Evolutionary conservation across 345 rosid species (phyloP), one percentile per base, ranked within the genome.

Genomic region (Citrus hindsii): DNA sequence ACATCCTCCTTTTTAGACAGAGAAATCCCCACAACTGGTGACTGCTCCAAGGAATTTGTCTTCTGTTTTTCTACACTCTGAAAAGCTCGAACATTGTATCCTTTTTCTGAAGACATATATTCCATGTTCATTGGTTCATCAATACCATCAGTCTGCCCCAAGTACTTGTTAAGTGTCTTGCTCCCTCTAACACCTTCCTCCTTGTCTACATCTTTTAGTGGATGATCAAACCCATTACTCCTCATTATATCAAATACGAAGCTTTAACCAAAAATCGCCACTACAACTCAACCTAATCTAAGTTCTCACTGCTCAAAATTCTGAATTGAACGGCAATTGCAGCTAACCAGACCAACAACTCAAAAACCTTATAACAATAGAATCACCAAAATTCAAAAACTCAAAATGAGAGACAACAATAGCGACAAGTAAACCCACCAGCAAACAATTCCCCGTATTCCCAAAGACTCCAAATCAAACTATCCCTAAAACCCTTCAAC

Each of bases 201-300:
- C 27, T 74, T 85, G 8, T 80, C 48, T 55, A n/a, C 32, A 48
- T 77, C 73, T 77, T 83, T 85, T 19, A 85, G 77, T 5, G 94
- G 89, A 80, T 87, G 91, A 71, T 78, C 82, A 79, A 81, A 40
- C 35, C 86, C 91, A 77, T 85, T 86, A 53, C 84, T 86, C 80
- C 86, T 92, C 97, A 91, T 92, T 75, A 67, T 76, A 56, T 79
- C 81, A 68, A 78, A 72, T 53, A 16, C 59, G 37, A 60, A 69
- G 51, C 63, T 35, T 76, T 69, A 71, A 75, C 68, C 65, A 14
- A 40, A 55, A 48, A 30, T 35, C 38, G 42, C 77, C 3, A n/a
- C 65, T 30, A 40, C 58, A 74, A 65, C 53, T 48, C 48, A 73
- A 61, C 61, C 64, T 33, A 30, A 55, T 63, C 33, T 59, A 61